Percentiles rank a stretch among this genome's conserved stretches.
Conservation (phyloP, 371 early-diverging fungal genomes). For the Gilbertella persicaria region DNA sequence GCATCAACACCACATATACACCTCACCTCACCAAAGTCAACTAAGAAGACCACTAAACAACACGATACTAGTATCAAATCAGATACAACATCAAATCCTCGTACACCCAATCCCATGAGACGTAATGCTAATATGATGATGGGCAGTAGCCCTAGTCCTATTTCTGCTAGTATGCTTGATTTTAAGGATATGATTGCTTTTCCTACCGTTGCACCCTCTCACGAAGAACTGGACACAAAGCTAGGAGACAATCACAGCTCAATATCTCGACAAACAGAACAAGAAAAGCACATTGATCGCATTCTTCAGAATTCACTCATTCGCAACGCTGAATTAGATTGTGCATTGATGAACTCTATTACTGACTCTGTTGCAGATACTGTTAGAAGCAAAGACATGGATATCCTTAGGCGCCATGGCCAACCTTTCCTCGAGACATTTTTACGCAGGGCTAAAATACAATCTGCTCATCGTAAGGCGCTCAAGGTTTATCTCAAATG, state of each 20-base stretch:
- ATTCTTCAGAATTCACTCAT: slow-evolving; percentile 24
- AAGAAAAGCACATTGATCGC: slow-evolving; percentile 20
- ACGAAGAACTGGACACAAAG: slow-evolving; percentile 3
- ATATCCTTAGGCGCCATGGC: slow-evolving; percentile 60
- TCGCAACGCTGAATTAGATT: slow-evolving; percentile 38
- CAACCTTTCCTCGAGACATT: slow-evolving; percentile 59
- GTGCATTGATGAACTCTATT: slow-evolving; percentile 50
- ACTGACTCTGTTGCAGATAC: slow-evolving; percentile 39
- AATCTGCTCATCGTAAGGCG: slow-evolving; percentile 61
- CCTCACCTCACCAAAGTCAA: slow-evolving; percentile 24
- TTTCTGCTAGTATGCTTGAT: slow-evolving; percentile 20
- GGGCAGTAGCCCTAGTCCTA: background rate
- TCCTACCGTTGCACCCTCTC: slow-evolving; percentile 11
- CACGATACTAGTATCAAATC: slow-evolving; percentile 3
- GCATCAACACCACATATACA: slow-evolving; percentile 26
- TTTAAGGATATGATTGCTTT: slow-evolving; percentile 31
- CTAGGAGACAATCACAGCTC: background rate
- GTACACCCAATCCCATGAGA: slow-evolving; percentile 8
- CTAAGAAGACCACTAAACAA: slow-evolving; percentile 5
- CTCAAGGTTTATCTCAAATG: slow-evolving; percentile 61
- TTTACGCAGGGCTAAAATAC: slow-evolving; percentile 46
- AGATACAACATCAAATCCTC: background rate
- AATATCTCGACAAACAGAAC: slow-evolving; percentile 4
- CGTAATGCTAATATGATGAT: background rate
- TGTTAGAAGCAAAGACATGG: slow-evolving; percentile 39